Percentiles rank a stretch among this genome's conserved stretches.
Evolutionary conservation across 2,329 filamentous ascomycete genomes (phyloP).

Genomic region (Tolypocladium ovalisporum): DNA sequence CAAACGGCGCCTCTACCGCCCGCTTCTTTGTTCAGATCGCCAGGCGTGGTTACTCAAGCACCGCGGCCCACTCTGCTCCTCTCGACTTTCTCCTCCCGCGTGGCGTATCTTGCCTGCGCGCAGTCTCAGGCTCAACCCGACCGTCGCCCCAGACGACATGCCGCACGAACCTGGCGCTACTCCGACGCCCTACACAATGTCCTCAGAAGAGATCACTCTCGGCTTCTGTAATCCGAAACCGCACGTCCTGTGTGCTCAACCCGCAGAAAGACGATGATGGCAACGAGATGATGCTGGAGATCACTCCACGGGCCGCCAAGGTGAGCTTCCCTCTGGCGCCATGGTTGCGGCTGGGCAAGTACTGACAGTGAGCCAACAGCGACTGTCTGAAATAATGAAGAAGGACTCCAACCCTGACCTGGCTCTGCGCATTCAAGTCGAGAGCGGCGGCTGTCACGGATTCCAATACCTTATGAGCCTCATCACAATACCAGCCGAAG

Average conservation of each 20-base stretch:
- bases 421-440: constrained; percentile 83
- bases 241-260: constrained; percentile 50
- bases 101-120: constrained; percentile 7
- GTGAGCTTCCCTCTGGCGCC: constrained; percentile 30
- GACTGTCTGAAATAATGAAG: constrained; percentile 66
- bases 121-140: background rate
- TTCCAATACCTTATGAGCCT: constrained; percentile 96
- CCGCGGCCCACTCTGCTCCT: constrained; percentile 12
- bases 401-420: constrained; percentile 66
- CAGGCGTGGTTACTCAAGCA: constrained; percentile 20
- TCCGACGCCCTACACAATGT: background rate
- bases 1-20: constrained; percentile 25
- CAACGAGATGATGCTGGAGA: constrained; percentile 71
- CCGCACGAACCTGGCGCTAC: background rate
- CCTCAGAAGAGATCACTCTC: constrained; percentile 21
- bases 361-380: constrained; percentile 26
- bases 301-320: constrained; percentile 72
- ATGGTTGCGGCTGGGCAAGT: too few relatives aligned
- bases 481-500: constrained; percentile 44
- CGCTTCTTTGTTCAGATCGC: constrained; percentile 30
- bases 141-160: background rate
- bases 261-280: constrained; percentile 73
- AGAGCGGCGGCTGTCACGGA: constrained; percentile 90
- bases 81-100: constrained; percentile 30
- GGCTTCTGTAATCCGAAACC: constrained; percentile 20